Base-by-base conservation (phyloP, 176 grass and related monocot genomes). In the Phragmites australis region DNA sequence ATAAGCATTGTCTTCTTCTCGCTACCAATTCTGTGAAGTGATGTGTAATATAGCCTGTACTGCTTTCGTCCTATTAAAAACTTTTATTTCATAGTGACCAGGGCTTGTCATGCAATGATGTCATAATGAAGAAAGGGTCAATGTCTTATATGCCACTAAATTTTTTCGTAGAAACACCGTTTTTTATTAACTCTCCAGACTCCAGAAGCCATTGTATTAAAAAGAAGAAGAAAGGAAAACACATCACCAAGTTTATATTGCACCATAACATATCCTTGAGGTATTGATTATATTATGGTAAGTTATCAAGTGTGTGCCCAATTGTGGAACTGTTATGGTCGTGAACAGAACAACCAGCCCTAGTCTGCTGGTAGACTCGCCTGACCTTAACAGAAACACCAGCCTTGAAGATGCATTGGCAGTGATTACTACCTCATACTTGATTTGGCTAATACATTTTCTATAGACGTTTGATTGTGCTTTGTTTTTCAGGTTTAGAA, bases 31-130 rank as follows among this genome's bases (percentile, higher is more conserved):
- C 11, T 72, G 18, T 52, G 21, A 49, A 66, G 1, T 72, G 34
- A 12, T 21, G 3, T 12, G 18, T 21, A 50, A 37, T 8, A 67
- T 8, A 48, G 25, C 18, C 50, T 88, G 9, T 70, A 68, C 6
- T 70, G 9, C 19, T 61, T 70, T 42, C 68, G 9, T 61, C 23
- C 5, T 79, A 31, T 59, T 31, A 6, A 29, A 40, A 75, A 68
- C 1, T 68, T 67, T n/a, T 53, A 52, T 84, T 80, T 32, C n/a
- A 31, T 60, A 31, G 34, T 58, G 50, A 74, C 19, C 13, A 72
- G 49, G 8, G 6, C 19, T 42, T 81, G 12, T 27, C 53, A 41
- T 74, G 9, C 68, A 27, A 21, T 65, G 10, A 10, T 55, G 27
- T 47, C 40, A 47, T 50, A 43, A 32, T 74, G n/a, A 37, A 40